These are phyloP conservation scores for Lepraria neglecta DNA, from an alignment of 495 filamentous ascomycete genomes.

Conservation along the genomic window DNA sequence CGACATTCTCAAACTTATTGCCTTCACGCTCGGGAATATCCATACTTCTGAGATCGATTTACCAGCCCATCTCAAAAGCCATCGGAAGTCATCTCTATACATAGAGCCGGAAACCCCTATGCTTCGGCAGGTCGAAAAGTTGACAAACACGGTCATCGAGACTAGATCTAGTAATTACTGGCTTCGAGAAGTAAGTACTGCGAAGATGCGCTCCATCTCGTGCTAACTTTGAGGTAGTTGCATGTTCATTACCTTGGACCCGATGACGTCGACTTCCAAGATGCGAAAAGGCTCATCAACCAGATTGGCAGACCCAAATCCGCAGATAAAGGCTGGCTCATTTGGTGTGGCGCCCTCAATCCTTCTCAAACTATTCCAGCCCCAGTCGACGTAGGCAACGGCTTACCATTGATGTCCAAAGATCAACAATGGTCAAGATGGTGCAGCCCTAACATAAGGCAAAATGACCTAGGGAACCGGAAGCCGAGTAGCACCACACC, in stretches of 20 bases:
- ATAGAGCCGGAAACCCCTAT: not conserved
- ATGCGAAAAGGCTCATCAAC: conserved; percentile 19
- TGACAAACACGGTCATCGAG: conserved; percentile 22
- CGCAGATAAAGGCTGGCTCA: not conserved
- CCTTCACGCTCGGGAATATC: conserved; percentile 36
- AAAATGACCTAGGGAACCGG: not conserved
- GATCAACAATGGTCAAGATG: conserved; percentile 17
- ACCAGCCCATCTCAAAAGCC: conserved; percentile 22
- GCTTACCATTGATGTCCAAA: conserved; percentile 10
- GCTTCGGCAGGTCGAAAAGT: conserved; percentile 18
- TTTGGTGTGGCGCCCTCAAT: not conserved
- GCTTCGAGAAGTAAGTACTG: not conserved
- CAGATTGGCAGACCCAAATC: conserved; percentile 13
- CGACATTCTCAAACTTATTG: conserved; percentile 38
- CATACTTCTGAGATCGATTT: conserved; percentile 22
- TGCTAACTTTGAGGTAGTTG: conserved; percentile 6
- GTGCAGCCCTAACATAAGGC: not conserved
- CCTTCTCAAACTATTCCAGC: not conserved
- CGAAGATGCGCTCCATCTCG: not conserved
- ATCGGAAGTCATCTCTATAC: too few species aligned
- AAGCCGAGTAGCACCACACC: not conserved
- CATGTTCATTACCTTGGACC: conserved; percentile 22
- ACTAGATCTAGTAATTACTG: not conserved
- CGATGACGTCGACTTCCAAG: conserved; percentile 15
- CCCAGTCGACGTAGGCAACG: conserved; percentile 15